Conservation (phyloP, 345 rosid genomes). For the Salix caprea region DNA sequence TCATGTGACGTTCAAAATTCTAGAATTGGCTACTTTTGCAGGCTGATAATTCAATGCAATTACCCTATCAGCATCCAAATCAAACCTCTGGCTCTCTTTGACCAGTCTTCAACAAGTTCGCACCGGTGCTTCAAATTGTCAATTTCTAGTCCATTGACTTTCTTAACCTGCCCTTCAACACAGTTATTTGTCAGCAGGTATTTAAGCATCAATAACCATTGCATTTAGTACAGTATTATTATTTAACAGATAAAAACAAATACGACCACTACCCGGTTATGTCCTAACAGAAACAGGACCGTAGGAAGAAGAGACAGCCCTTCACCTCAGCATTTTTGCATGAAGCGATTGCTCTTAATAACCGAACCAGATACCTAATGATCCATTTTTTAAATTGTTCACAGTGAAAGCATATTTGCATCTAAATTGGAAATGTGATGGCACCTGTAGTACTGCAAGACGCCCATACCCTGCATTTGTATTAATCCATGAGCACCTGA, state of each 20-base stretch:
- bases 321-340: neutral
- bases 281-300: neutral
- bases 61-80: slow-evolving; percentile 80
- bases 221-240: neutral
- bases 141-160: slow-evolving; percentile 61
- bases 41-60: slow-evolving; percentile 48
- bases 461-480: slow-evolving; percentile 86
- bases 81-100: slow-evolving; percentile 53
- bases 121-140: slow-evolving; percentile 72
- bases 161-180: slow-evolving; percentile 65
- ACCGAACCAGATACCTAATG: neutral
- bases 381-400: neutral
- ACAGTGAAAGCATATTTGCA: neutral
- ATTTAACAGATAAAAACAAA: neutral
- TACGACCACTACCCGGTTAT: neutral
- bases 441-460: slow-evolving; percentile 80
- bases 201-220: neutral
- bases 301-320: neutral
- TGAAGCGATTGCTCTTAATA: neutral
- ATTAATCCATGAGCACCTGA: slow-evolving; percentile 86
- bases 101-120: slow-evolving; percentile 53
- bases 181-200: slow-evolving; percentile 3
- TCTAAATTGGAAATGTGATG: slow-evolving; percentile 8
- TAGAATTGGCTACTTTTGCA: slow-evolving; percentile 62
- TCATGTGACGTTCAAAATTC: slow-evolving; percentile 69